Conservation (phyloP, 441 rosid genomes). For the Arabidopsis hybrid region DNA sequence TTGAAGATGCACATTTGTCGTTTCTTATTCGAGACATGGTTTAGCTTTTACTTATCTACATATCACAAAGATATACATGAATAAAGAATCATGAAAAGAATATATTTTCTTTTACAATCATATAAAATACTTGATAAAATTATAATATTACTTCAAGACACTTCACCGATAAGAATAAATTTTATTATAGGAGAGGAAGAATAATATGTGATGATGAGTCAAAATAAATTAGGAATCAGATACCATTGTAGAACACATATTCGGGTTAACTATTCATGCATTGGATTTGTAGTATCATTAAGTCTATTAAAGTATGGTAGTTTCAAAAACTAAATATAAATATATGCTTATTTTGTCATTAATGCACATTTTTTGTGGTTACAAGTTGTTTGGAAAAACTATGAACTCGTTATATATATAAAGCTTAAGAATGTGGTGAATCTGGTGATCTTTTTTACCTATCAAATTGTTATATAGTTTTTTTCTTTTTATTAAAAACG, state of each 20-base stretch:
- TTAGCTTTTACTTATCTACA: not conserved
- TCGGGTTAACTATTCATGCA: not conserved
- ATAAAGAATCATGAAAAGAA: not conserved
- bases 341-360: not conserved
- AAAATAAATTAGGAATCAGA: not conserved
- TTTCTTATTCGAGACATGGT: not conserved
- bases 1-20: not conserved
- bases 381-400: not conserved
- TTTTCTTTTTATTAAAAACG: too few species aligned
- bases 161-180: too few species aligned
- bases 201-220: not conserved
- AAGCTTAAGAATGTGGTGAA: not conserved
- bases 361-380: not conserved
- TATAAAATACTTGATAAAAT: too few species aligned
- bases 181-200: not conserved
- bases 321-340: too few species aligned
- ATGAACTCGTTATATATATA: not conserved
- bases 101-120: not conserved
- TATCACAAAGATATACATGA: conserved; percentile 2
- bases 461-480: too few species aligned
- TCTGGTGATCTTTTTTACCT: not conserved
- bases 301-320: not conserved
- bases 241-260: not conserved
- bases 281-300: not conserved
- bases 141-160: not conserved